Conservation (phyloP, 768 basidiomycete genomes). For the Phylloporus arenicola region DNA sequence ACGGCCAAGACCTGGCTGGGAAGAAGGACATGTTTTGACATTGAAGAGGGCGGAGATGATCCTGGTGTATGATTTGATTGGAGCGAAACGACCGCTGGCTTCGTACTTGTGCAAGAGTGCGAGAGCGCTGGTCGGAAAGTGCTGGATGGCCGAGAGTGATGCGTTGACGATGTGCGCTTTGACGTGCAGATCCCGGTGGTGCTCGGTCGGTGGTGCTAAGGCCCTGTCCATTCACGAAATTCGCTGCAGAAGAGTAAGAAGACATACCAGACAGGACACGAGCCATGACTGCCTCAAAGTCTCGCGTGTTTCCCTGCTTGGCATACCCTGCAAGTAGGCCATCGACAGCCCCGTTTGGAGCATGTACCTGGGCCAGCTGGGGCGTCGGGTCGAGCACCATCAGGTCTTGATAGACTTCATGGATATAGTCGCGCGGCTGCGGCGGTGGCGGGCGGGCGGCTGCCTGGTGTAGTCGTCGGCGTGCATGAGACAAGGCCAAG, state of each 20-base stretch:
- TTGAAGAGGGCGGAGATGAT: conserved; percentile 57
- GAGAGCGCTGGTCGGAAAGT: conserved; percentile 60
- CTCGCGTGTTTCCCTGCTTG: conserved; percentile 37
- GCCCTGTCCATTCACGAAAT: conserved; percentile 8
- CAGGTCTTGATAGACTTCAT: conserved; percentile 38
- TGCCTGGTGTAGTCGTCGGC: conserved; percentile 20
- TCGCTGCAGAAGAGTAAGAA: neutral
- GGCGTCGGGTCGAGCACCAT: conserved; percentile 30
- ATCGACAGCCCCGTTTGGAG: conserved; percentile 43
- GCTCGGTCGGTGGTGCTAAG: conserved; percentile 39
- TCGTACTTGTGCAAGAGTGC: conserved; percentile 71
- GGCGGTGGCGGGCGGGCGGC: neutral
- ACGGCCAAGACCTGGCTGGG: conserved; percentile 23
- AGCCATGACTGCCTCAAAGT: conserved; percentile 42
- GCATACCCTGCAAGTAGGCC: conserved; percentile 48
- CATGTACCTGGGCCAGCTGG: conserved; percentile 17
- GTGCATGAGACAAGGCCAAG: conserved; percentile 3
- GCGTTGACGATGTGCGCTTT: conserved; percentile 48
- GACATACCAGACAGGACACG: conserved; percentile 41
- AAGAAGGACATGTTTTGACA: conserved; percentile 31
- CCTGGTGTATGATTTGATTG: conserved; percentile 70
- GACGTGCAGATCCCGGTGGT: conserved; percentile 68
- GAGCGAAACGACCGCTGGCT: conserved; percentile 50
- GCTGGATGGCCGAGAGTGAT: conserved; percentile 19
- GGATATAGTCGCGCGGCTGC: conserved; percentile 6